Evolutionary conservation across 1,139 yeast genomes (phyloP), one percentile per base, ranked within the genome.

Genomic region (Yamadazyma jaroonii): DNA sequence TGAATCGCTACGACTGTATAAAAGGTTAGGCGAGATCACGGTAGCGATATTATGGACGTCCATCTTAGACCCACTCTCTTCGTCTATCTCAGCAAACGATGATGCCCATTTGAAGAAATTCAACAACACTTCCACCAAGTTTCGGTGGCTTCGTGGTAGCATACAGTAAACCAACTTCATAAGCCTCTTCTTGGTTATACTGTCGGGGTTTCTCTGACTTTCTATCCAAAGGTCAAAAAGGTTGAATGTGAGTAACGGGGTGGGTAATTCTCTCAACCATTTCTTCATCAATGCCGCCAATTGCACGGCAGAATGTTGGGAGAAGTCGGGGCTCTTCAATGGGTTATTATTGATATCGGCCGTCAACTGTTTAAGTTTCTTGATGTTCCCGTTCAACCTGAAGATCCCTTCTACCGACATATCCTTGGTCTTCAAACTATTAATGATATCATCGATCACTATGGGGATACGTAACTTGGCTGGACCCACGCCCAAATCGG

Each of bases 371-470:
- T 84, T 79, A 36, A 92, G 68, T 34, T 86, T 76, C 51, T 90
- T 81, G 53, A 94, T 92, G 54, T 94, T 94, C 54, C 99, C 99
- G 57, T 94, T 94, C 56, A 90, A 85, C 53, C 99, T 77, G 70
- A 94, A 94, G 8, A 94, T 85, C 41, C 98, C 98, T 61, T 92
- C 98, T 14, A 89, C 92, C 3, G 97, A 86, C 87, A 94, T 83
- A 63, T 92, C 97, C 70, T 87, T 88, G 42, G 86, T 95, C 41
- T 87, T 77, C 67, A 94, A 77, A 1, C 95, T 87, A 34, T 79
- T 77, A 32, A 94, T 78, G 12, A 90, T 68, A 53, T 92, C 97
- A 54, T 92, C 97, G 37, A 94, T 73, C 32, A 94, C 72, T 36
- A 87, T 77, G 0, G 99, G 99, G 31, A 94, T 85, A 30, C 83